These are phyloP conservation scores for Penicillium diatomitis DNA, from an alignment of 495 filamentous ascomycete species.

Conservation along the genomic window DNA sequence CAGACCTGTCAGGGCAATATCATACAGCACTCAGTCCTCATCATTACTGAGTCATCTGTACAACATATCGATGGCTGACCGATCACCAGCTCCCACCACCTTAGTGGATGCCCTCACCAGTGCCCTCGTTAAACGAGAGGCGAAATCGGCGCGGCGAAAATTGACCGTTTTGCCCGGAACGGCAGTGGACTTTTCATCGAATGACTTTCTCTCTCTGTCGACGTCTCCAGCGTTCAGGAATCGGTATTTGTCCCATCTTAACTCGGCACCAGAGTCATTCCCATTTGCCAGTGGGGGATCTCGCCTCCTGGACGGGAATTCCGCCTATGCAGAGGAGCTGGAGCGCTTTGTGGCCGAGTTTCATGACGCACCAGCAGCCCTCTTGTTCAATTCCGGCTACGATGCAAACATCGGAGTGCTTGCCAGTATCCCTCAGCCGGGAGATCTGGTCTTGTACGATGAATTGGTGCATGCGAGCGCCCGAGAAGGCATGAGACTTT, in stretches of 20 bases:
- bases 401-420: constrained; percentile 69
- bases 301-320: constrained; percentile 55
- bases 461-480: constrained; percentile 69
- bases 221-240: constrained; percentile 23
- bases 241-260: constrained; percentile 23
- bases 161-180: constrained; percentile 27
- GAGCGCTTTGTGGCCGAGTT: constrained; percentile 57
- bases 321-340: constrained; percentile 49
- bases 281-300: constrained; percentile 37
- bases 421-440: constrained; percentile 54
- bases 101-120: constrained; percentile 29
- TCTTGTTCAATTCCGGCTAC: constrained; percentile 73
- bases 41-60: not conserved
- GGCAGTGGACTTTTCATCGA: constrained; percentile 38
- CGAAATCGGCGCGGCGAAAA: constrained; percentile 37
- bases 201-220: constrained; percentile 39
- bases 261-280: constrained; percentile 20
- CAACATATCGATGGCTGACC: too few species aligned
- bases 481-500: constrained; percentile 68
- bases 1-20: not conserved
- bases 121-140: constrained; percentile 31
- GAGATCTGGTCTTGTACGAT: constrained; percentile 65
- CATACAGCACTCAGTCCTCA: not conserved
- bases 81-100: constrained; percentile 6
- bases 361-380: constrained; percentile 50